A percentile compares a stretch with the other conserved stretches of the same genome.
These are phyloP conservation scores for Naganishia randhawae DNA, from an alignment of 768 basidiomycete species.

Conservation along the genomic window DNA sequence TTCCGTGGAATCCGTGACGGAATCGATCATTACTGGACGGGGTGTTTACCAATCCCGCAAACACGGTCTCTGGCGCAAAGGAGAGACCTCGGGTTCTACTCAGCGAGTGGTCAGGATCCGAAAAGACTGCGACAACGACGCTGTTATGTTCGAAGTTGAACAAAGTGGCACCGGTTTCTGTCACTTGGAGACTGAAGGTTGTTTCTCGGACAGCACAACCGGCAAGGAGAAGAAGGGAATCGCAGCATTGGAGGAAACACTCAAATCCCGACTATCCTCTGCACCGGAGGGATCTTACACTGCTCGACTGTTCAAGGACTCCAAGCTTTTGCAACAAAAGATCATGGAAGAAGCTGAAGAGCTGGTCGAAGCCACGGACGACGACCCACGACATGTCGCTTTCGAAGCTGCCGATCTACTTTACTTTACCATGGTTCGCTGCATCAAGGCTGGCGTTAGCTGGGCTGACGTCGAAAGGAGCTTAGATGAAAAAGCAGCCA, in stretches of 20 bases:
- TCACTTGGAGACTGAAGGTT: constrained; percentile 78
- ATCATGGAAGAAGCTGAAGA: constrained; percentile 99
- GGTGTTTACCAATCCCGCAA: constrained; percentile 96
- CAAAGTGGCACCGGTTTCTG: constrained; percentile 89
- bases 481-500: constrained; percentile 78
- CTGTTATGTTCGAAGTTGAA: constrained; percentile 81
- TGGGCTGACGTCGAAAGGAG: constrained; percentile 78
- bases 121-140: constrained; percentile 87
- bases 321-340: constrained; percentile 78
- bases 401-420: constrained; percentile 93
- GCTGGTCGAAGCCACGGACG: constrained; percentile 68
- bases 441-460: constrained; percentile 74
- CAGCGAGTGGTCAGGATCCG: constrained; percentile 80
- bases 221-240: constrained; percentile 62
- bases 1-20: constrained; percentile 74
- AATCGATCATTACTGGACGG: constrained; percentile 79
- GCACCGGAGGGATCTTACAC: constrained; percentile 94
- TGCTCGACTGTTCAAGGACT: constrained; percentile 73
- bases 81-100: constrained; percentile 89
- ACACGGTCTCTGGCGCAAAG: constrained; percentile 94
- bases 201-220: constrained; percentile 57
- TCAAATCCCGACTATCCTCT: constrained; percentile 64
- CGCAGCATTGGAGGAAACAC: constrained; percentile 71
- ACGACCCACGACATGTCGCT: constrained; percentile 66
- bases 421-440: constrained; percentile 85